Base-by-base conservation (phyloP, 2,329 filamentous ascomycete species). In the Colletotrichum sp. region DNA sequence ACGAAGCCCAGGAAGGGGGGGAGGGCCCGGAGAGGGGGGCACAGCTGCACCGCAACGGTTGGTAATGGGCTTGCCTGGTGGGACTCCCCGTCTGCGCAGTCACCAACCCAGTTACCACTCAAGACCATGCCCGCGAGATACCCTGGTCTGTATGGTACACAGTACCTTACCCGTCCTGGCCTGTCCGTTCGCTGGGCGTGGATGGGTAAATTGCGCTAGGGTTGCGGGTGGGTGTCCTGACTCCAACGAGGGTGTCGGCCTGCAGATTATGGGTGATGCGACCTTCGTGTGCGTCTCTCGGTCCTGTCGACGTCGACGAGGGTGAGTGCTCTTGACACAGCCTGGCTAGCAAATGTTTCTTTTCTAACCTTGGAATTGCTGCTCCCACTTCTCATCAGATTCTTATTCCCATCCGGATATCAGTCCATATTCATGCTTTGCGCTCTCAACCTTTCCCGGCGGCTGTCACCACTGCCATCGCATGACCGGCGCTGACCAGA, bases 181-280 rank as follows among this genome's bases (percentile, higher is more conserved):
- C 32, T 34, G 21, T 64, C 64, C 28, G 21, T 59, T 73, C 59
- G 59, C 74, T 65, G 36, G 72, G 72, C 66, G 60, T 75, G 71
- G 39, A 61, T 67, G 71, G 71, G 71, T 71, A 71, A 75, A 63
- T 76, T 76, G 39, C 70, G 52, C 71, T 66, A 71, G 74, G 71
- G 60, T 75, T 70, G 72, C 71, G 71, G 65, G 71, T 76, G 74
- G 71, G 71, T 75, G 74, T 67, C 36, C 71, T 75, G 60, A 14
- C 64, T 74, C 69, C 73, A 75, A 72, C 69, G 64, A 69, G 70
- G 43, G 70, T 75, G 70, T 75, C 70, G 48, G 39, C 57, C 39
- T 70, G 68, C 57, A 70, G 68, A 70, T 70, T 70, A 52, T 70
- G 68, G 67, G 57, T 70, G 57, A 26, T 52, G 68, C 24, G 34